Base-by-base conservation (phyloP, 1,284 basidiomycete species). In the Phenoliferia sp. region DNA sequence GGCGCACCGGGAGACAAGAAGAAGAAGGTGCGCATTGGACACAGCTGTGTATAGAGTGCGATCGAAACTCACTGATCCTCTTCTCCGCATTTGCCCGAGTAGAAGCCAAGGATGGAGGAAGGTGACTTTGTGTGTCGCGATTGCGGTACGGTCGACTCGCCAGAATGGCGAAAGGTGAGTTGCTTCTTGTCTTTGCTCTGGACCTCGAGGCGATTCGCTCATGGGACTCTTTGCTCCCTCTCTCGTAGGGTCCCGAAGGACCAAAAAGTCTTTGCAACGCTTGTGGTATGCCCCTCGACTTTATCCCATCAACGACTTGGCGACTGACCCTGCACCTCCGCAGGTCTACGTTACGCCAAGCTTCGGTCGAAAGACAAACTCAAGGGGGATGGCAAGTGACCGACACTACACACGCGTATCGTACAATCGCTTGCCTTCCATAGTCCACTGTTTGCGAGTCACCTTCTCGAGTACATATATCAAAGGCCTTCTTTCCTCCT, bases 291-390 rank as follows among this genome's bases (percentile, higher is more conserved):
- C 22, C 34, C 5, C 19, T 28, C 35, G 3, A 10, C 19, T 17
- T 0, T 6, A 3, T 26, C 28, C 1, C 19, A 10, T 0, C 1
- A 54, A 59, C 33, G n/a, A 26, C n/a, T 9, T 9, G 9, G 29
- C n/a, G 2, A 0, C n/a, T 26, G 17, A 16, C 39, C 15, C 39
- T 34, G 5, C 26, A 35, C 17, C 28, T 34, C 2, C 16, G 90
- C 90, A 73, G 90, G 90, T 31, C 80, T 92, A 56, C 85, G 90
- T 61, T 92, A 89, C 88, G 90, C 90, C 59, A 92, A 92, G 79
- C 71, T 74, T 60, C 73, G 70, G 34, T 74, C 72, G 32, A 75
- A 74, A 61, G 72, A 69, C 54, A 73, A 73, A 60, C 69, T 62
- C 48, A 68, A 68, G 34, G 59, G 22, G 19, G 60, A 50, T 12